Conservation (phyloP, 2,329 filamentous ascomycete species). For the Raffaelea ambrosiae region DNA sequence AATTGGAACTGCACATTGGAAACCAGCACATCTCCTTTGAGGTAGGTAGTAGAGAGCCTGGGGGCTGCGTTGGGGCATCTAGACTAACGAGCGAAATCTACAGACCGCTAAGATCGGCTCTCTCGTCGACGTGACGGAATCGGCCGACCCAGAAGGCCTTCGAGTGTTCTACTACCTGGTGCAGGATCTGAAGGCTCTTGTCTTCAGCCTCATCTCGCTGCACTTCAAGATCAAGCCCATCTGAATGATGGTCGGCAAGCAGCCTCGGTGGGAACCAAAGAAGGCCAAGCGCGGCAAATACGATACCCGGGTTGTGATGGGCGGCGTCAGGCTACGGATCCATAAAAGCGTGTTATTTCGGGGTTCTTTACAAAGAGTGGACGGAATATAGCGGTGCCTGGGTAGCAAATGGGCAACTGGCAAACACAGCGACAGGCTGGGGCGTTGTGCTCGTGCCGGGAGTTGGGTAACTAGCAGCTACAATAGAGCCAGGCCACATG, state of each 20-base stretch:
- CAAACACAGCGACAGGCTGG: too few relatives aligned
- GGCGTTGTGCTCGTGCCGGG: too few relatives aligned
- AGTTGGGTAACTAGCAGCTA: too few relatives aligned
- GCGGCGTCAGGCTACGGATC: too few relatives aligned
- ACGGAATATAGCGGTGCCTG: too few relatives aligned
- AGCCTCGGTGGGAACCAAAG: neutral
- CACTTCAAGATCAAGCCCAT: conserved; percentile 95
- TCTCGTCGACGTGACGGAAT: conserved; percentile 92
- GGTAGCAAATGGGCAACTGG: too few relatives aligned
- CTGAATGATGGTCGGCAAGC: conserved; percentile 20
- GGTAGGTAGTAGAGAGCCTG: conserved; percentile 46
- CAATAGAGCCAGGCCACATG: too few relatives aligned
- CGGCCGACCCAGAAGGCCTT: conserved; percentile 88
- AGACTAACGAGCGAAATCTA: neutral
- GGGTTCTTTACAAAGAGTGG: too few relatives aligned
- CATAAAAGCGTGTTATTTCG: too few relatives aligned
- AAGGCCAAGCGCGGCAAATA: neutral
- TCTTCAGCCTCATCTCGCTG: conserved; percentile 91
- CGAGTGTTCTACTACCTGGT: conserved; percentile 98
- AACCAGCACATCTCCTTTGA: conserved; percentile 98
- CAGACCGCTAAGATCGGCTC: conserved; percentile 98
- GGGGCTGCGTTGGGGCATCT: neutral
- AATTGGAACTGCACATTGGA: conserved; percentile 87
- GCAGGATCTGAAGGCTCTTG: conserved; percentile 90
- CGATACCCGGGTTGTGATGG: conserved; percentile 5